A percentile compares a stretch with the other conserved stretches of the same genome.
Conservation (phyloP, 2,329 filamentous ascomycete genomes). For the Diplodia scrobiculata region DNA sequence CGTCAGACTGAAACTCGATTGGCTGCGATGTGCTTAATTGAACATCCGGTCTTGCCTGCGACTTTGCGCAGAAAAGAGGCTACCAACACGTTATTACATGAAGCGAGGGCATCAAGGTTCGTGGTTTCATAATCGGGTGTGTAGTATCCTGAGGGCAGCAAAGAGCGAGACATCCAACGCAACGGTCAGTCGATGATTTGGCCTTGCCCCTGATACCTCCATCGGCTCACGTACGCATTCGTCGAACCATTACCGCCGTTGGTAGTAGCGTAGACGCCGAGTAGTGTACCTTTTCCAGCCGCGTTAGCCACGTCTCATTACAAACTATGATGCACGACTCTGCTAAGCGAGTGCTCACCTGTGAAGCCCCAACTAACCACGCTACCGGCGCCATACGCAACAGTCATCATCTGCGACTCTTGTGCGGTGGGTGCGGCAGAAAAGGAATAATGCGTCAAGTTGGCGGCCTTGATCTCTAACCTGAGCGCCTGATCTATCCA, state of each 20-base stretch:
- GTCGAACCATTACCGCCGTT: slow-evolving; percentile 53
- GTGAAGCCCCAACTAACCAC: slow-evolving; percentile 41
- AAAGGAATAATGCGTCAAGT: slow-evolving; percentile 51
- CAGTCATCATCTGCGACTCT: slow-evolving; percentile 27
- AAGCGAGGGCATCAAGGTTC: not conserved
- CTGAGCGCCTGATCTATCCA: slow-evolving; percentile 46
- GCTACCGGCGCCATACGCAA: slow-evolving; percentile 36
- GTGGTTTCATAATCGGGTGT: too few relatives aligned
- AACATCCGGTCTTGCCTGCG: not conserved
- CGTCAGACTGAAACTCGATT: not conserved
- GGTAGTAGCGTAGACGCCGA: slow-evolving; percentile 58
- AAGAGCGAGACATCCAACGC: not conserved
- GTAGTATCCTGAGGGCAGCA: not conserved
- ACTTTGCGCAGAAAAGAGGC: not conserved
- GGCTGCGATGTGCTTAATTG: not conserved
- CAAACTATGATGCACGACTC: not conserved
- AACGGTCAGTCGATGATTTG: slow-evolving; percentile 17
- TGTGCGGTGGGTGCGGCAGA: slow-evolving; percentile 34
- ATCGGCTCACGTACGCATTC: slow-evolving; percentile 53
- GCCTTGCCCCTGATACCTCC: slow-evolving; percentile 49
- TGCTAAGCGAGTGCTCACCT: slow-evolving; percentile 17
- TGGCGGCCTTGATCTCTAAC: slow-evolving; percentile 49
- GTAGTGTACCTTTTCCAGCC: slow-evolving; percentile 46
- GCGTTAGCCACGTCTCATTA: not conserved
- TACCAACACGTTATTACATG: not conserved